A percentile compares a stretch with the other conserved stretches of the same genome.
Conservation (phyloP, 805 yeast species). For the Metschnikowia vanudenii region DNA sequence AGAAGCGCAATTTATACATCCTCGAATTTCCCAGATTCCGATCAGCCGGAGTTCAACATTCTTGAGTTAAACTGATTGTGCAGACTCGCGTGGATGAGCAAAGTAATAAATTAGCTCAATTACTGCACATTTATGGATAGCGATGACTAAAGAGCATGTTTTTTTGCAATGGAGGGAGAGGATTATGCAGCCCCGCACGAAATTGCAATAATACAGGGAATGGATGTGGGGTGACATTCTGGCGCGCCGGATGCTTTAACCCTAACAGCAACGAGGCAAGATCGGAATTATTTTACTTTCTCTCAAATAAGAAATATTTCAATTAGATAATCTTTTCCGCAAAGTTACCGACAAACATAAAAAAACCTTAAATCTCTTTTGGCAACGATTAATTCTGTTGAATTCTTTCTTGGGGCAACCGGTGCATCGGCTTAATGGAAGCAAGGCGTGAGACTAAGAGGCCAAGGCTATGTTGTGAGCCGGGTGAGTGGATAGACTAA, state of each 20-base stretch:
- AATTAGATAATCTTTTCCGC: too few relatives aligned
- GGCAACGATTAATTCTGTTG: too few relatives aligned
- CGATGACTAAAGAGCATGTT: constrained; percentile 3
- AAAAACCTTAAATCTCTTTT: too few relatives aligned
- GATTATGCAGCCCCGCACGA: not conserved
- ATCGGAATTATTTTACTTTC: too few relatives aligned
- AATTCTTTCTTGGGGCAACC: too few relatives aligned
- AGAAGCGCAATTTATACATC: constrained; percentile 4
- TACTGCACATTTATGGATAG: not conserved
- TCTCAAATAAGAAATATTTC: too few relatives aligned
- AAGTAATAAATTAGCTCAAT: not conserved
- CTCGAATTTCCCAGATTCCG: constrained; percentile 20
- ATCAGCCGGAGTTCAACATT: constrained; percentile 11
- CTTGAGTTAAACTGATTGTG: not conserved
- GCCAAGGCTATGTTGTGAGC: not conserved
- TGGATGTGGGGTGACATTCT: not conserved
- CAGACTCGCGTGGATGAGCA: not conserved
- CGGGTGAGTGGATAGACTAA: not conserved
- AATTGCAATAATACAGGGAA: not conserved
- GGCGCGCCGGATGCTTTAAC: not conserved
- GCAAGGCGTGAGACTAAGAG: not conserved
- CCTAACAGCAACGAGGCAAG: too few relatives aligned
- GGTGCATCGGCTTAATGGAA: too few relatives aligned
- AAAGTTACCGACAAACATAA: too few relatives aligned
- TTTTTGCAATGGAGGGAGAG: too few relatives aligned